Evolutionary conservation across 2,329 filamentous ascomycete species (phyloP).

Genomic region (Periconia sp.): DNA sequence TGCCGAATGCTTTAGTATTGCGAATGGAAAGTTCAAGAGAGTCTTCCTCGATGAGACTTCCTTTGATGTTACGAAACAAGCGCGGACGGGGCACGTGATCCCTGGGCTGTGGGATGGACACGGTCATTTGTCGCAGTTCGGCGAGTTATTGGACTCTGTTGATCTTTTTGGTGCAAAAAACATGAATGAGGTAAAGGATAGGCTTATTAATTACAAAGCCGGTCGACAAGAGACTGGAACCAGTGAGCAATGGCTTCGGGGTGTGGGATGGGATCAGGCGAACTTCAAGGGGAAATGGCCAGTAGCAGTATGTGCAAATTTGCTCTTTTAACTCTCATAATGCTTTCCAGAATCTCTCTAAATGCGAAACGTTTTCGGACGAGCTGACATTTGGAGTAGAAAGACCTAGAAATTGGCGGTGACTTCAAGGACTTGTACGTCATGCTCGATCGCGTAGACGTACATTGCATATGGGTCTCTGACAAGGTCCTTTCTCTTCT

Average conservation of each 20-base stretch:
- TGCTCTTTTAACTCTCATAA: no score
- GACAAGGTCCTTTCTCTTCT: slow-evolving; percentile 67
- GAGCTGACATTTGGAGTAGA: slow-evolving; percentile 40
- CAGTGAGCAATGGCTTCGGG: slow-evolving; percentile 66
- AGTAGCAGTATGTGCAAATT: slow-evolving; percentile 59
- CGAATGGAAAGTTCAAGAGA: slow-evolving; percentile 57
- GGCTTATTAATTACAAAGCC: slow-evolving; percentile 60
- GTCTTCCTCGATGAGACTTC: slow-evolving; percentile 51
- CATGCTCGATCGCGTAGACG: slow-evolving; percentile 73
- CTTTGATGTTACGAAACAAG: slow-evolving; percentile 38
- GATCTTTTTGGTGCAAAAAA: slow-evolving; percentile 66
- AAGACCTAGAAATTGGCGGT: slow-evolving; percentile 61
- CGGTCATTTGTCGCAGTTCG: slow-evolving; percentile 70
- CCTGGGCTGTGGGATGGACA: slow-evolving; percentile 76
- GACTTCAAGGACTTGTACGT: slow-evolving; percentile 64
- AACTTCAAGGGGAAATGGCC: slow-evolving; percentile 67
- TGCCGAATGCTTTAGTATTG: slow-evolving; percentile 63
- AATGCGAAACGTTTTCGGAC: slow-evolving; percentile 1
- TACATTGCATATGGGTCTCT: slow-evolving; percentile 74
- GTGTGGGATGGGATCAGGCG: slow-evolving; percentile 75
- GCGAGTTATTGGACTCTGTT: slow-evolving; percentile 70
- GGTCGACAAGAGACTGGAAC: slow-evolving; percentile 60
- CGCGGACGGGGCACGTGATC: slow-evolving; percentile 60
- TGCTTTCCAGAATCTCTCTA: no score
- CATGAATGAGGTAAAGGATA: slow-evolving; percentile 60